Percentiles rank a stretch among this genome's conserved stretches.
Conservation (phyloP, 176 grass and related monocot genomes). For the Oryza glumipatula region DNA sequence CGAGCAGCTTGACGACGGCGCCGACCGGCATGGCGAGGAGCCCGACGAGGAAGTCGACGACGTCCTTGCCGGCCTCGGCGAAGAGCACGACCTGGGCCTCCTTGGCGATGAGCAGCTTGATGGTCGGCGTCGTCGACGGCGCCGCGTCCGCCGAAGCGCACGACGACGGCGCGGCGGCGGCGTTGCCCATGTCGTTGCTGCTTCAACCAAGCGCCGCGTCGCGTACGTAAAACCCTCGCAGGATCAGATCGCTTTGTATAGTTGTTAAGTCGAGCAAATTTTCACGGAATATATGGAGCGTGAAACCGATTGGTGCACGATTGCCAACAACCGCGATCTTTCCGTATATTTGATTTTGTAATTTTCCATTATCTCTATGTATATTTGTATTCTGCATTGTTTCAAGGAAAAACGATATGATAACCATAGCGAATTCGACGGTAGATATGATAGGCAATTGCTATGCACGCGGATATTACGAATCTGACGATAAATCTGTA, state of each 20-base stretch:
- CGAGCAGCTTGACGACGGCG: conserved; percentile 14
- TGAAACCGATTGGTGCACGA: not conserved
- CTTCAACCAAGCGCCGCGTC: not conserved
- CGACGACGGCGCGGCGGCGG: not conserved
- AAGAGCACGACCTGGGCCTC: conserved; percentile 37
- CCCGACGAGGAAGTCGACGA: conserved; percentile 55
- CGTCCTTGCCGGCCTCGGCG: conserved; percentile 42
- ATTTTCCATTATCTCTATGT: not conserved
- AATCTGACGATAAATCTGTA: too few relatives aligned
- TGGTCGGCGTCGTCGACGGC: not conserved
- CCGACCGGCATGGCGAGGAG: conserved; percentile 36
- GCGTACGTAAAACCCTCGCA: not conserved
- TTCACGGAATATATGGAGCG: not conserved
- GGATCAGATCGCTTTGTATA: not conserved
- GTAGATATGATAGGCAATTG: not conserved
- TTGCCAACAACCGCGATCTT: not conserved
- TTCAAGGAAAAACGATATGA: too few relatives aligned
- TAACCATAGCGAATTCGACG: conserved; percentile 23
- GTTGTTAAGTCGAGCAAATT: not conserved
- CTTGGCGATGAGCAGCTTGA: conserved; percentile 52
- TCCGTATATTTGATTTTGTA: not conserved
- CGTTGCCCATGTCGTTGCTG: not conserved
- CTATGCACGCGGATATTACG: too few relatives aligned
- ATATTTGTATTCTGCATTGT: too few relatives aligned
- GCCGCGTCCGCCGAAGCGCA: not conserved